These are phyloP conservation scores for Zygosaccharomyces bisporus DNA, from an alignment of 805 yeast species.

Conservation along the genomic window DNA sequence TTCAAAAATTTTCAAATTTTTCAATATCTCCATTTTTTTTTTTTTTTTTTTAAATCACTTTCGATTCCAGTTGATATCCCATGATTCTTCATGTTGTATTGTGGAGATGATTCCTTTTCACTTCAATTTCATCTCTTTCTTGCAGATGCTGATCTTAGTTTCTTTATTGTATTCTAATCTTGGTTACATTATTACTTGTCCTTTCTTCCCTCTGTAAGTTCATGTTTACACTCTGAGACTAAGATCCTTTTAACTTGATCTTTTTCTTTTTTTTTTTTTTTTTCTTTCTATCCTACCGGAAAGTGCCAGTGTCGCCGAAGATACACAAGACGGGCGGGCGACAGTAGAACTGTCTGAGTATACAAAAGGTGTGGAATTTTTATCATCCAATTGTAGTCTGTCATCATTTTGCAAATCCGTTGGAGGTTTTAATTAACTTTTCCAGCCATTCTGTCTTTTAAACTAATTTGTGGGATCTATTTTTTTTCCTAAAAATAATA, in stretches of 20 bases:
- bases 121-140: neutral
- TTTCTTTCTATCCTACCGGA: slow-evolving; percentile 6
- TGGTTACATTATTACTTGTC: neutral
- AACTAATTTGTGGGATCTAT: neutral
- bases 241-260: slow-evolving; percentile 1
- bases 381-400: slow-evolving; percentile 1
- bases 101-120: neutral
- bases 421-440: slow-evolving; percentile 23
- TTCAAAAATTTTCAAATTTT: slow-evolving; percentile 10
- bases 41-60: neutral
- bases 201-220: neutral
- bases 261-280: slow-evolving; percentile 9
- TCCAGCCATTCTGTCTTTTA: slow-evolving; percentile 13
- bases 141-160: slow-evolving; percentile 6
- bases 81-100: slow-evolving; percentile 1
- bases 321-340: slow-evolving; percentile 4
- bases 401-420: slow-evolving; percentile 1
- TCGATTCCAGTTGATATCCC: slow-evolving; percentile 1
- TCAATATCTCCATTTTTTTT: slow-evolving; percentile 3
- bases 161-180: slow-evolving; percentile 2
- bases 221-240: slow-evolving; percentile 4
- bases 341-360: slow-evolving; percentile 4
- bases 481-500: slow-evolving; percentile 7
- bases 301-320: slow-evolving; percentile 6
- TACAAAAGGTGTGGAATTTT: neutral